Base-by-base conservation (phyloP, 257 asterid species). In the Gardenia jasminoides region DNA sequence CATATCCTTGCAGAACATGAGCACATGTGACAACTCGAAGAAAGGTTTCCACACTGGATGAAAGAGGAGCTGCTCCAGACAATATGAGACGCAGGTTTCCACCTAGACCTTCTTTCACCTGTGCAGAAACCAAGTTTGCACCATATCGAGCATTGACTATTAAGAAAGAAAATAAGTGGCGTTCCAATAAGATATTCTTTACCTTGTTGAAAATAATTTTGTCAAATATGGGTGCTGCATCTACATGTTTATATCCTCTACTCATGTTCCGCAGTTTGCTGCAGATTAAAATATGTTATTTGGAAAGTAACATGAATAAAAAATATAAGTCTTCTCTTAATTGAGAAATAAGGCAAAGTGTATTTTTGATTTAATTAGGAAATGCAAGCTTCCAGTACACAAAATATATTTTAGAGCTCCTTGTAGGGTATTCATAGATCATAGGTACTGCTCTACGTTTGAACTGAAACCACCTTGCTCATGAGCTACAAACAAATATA, bases 41-140 rank as follows among this genome's bases (percentile, higher is more conserved):
- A 84, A 82, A 93, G 31, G 94, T 93, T 81, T 93, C 98, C 62
- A 93, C 98, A 54, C 79, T 83, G 77, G 93, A 70, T 33, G 98
- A 89, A 75, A 91, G 94, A 68, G 98, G 98, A 28, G 98, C 97
- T 31, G 98, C 98, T 70, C 98, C 97, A 2, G 94, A 93, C 52
- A 91, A 86, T 82, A 93, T 90, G 75, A 93, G 97, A 33, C 98
- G 92, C 72, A 91, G 22, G 33, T 89, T 91, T 64, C 98, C 98
- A 69, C 98, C 97, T 80, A 93, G 85, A 77, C 96, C 92, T 89
- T 91, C 93, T 83, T 87, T 91, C 48, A 91, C 87, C 97, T 92
- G 41, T 50, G 76, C 48, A 77, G 30, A 26, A 64, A 75, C 13
- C 54, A 78, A 41, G 13, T 50, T 24, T 50, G 26, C 69, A 30